These are phyloP conservation scores for Malassezia obtusa DNA, from an alignment of 1,284 basidiomycete species.

Conservation along the genomic window DNA sequence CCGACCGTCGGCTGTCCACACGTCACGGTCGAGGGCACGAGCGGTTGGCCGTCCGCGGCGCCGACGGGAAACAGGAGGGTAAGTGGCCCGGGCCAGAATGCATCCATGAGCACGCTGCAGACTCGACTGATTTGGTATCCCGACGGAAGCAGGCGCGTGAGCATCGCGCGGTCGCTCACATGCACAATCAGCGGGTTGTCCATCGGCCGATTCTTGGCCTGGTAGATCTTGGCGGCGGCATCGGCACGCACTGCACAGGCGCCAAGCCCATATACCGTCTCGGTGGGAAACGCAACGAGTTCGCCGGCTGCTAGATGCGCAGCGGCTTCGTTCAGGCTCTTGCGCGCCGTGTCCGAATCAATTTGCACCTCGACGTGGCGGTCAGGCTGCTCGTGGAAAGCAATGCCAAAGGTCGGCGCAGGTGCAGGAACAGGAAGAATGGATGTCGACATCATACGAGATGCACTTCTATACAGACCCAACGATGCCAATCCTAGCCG, in stretches of 20 bases:
- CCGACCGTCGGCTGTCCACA: constrained; percentile 75
- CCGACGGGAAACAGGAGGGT: constrained; percentile 73
- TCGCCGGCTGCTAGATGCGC: constrained; percentile 28
- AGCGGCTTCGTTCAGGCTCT: constrained; percentile 37
- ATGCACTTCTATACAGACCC: not conserved
- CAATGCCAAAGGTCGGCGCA: constrained; percentile 1
- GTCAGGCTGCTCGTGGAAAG: constrained; percentile 1
- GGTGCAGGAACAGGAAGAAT: not conserved
- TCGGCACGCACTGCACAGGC: constrained; percentile 61
- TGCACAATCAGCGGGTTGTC: constrained; percentile 99
- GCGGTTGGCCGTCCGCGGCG: constrained; percentile 7
- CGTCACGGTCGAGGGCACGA: constrained; percentile 51
- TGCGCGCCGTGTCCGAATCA: constrained; percentile 20
- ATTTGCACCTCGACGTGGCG: constrained; percentile 3
- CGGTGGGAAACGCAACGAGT: constrained; percentile 82
- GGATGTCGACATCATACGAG: not conserved
- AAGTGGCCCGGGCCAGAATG: constrained; percentile 91
- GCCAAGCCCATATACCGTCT: constrained; percentile 95
- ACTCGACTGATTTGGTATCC: constrained; percentile 16
- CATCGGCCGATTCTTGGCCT: constrained; percentile 78
- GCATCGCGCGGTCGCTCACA: constrained; percentile 78
- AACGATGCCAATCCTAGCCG: not conserved
- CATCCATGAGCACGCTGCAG: constrained; percentile 53
- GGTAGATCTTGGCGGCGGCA: constrained; percentile 67
- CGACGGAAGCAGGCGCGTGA: constrained; percentile 51